These are phyloP conservation scores for Lyophyllum atratum DNA, from an alignment of 768 basidiomycete genomes.

Conservation along the genomic window DNA sequence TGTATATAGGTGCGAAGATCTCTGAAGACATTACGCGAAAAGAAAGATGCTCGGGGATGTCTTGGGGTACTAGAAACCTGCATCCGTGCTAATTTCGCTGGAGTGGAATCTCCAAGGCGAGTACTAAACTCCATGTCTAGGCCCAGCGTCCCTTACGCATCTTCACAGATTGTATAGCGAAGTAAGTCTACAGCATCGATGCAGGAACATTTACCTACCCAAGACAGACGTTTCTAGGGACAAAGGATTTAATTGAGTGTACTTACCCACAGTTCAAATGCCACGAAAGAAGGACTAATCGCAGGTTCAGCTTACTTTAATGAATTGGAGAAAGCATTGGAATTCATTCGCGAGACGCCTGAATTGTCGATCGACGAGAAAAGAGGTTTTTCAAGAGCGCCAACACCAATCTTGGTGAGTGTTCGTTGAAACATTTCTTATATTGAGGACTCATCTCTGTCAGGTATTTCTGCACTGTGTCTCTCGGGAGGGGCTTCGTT, in stretches of 20 bases:
- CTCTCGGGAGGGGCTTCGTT: conserved; percentile 96
- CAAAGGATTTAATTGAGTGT: conserved; percentile 90
- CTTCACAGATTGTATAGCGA: conserved; percentile 80
- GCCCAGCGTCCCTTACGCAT: neutral
- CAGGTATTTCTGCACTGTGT: conserved; percentile 82
- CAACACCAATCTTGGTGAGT: conserved; percentile 80
- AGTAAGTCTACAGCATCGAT: conserved; percentile 51
- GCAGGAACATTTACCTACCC: conserved; percentile 14
- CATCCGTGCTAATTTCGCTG: conserved; percentile 90
- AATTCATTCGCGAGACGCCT: conserved; percentile 72
- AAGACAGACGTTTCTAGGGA: conserved; percentile 83
- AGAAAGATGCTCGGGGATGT: conserved; percentile 81
- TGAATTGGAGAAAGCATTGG: conserved; percentile 76
- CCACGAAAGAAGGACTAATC: conserved; percentile 6
- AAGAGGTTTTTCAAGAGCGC: conserved; percentile 87
- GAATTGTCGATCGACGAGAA: conserved; percentile 87
- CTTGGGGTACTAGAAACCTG: conserved; percentile 92
- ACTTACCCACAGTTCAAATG: conserved; percentile 18
- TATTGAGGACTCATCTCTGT: neutral
- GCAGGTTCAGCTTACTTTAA: conserved; percentile 68
- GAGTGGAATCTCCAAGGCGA: conserved; percentile 81
- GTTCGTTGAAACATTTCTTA: neutral
- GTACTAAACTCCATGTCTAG: neutral
- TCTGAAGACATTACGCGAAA: conserved; percentile 66
- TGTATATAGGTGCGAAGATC: conserved; percentile 68